Percentiles rank a stretch among this genome's conserved stretches.
Evolutionary conservation across 2,329 filamentous ascomycete genomes (phyloP).

Genomic region (Conoideocrella luteorostrata): DNA sequence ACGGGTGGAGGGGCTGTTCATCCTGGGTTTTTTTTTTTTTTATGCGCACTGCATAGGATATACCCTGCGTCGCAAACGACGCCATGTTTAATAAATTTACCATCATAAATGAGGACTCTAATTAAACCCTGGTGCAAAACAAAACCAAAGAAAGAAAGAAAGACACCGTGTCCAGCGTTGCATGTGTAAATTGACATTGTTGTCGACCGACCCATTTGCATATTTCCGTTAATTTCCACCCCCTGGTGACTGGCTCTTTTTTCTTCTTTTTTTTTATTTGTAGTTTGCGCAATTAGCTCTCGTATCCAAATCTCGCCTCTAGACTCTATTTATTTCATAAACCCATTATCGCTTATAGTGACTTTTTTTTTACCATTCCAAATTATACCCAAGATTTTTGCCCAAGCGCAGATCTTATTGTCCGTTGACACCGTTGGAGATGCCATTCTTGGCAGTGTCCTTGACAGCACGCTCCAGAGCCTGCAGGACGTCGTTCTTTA

Average conservation of each 20-base stretch:
- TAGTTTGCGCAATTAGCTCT: neutral
- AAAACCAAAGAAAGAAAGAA: neutral
- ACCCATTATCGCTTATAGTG: neutral
- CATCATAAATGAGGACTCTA: no score
- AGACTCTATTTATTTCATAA: constrained; percentile 2
- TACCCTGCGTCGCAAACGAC: neutral
- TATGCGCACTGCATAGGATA: neutral
- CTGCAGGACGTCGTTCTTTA: constrained; percentile 73
- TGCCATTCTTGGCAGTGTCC: constrained; percentile 18
- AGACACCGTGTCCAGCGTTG: neutral
- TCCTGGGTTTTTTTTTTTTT: neutral
- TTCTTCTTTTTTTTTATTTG: neutral
- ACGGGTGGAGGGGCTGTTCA: no score
- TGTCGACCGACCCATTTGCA: neutral
- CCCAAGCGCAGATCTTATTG: constrained; percentile 10
- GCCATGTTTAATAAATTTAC: constrained; percentile 1
- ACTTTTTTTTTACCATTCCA: neutral
- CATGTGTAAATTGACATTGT: neutral
- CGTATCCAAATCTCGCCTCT: neutral
- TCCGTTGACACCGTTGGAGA: constrained; percentile 24
- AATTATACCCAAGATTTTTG: no score
- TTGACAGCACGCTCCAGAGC: constrained; percentile 70
- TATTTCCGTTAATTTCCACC: neutral
- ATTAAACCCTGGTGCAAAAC: no score
- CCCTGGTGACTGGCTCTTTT: neutral